Evolutionary conservation across 257 asterid genomes (phyloP).

Genomic region (Solanum virginianum): DNA sequence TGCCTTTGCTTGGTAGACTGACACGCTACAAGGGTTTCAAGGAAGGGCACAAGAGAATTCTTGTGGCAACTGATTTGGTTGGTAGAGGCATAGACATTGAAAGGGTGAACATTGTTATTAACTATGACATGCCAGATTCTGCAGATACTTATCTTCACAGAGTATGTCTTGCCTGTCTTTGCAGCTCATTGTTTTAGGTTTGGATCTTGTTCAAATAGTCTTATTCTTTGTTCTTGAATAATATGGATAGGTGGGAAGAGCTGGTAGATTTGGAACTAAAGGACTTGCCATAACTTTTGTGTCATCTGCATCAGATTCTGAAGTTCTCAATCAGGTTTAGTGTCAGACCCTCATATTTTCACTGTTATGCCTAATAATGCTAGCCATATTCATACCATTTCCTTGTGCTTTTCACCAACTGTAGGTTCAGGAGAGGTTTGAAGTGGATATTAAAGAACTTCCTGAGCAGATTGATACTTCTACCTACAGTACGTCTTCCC

Average conservation of each 20-base stretch:
- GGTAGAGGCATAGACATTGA: slow-evolving; percentile 93
- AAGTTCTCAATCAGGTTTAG: slow-evolving; percentile 75
- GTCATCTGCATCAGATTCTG: slow-evolving; percentile 85
- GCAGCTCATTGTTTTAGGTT: not conserved
- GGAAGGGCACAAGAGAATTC: slow-evolving; percentile 92
- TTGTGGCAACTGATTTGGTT: slow-evolving; percentile 89
- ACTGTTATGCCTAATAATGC: not conserved
- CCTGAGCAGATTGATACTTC: slow-evolving; percentile 86
- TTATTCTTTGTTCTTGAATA: not conserved
- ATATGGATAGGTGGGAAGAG: slow-evolving; percentile 70
- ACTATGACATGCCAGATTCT: slow-evolving; percentile 95
- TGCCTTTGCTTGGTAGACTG: slow-evolving; percentile 28
- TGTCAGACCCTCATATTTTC: not conserved
- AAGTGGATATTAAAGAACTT: slow-evolving; percentile 70
- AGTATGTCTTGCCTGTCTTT: slow-evolving; percentile 20
- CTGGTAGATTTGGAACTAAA: slow-evolving; percentile 91
- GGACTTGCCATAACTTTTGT: slow-evolving; percentile 95
- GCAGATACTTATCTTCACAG: slow-evolving; percentile 89
- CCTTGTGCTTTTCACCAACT: not conserved
- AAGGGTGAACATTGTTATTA: slow-evolving; percentile 83
- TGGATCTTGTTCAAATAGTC: not conserved
- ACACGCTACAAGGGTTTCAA: slow-evolving; percentile 83
- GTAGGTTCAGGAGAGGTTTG: slow-evolving; percentile 90
- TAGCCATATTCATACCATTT: not conserved
- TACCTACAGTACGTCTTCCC: slow-evolving; percentile 62